Evolutionary conservation across 306 rosid species (phyloP).

Genomic region (Mucuna pruriens): DNA sequence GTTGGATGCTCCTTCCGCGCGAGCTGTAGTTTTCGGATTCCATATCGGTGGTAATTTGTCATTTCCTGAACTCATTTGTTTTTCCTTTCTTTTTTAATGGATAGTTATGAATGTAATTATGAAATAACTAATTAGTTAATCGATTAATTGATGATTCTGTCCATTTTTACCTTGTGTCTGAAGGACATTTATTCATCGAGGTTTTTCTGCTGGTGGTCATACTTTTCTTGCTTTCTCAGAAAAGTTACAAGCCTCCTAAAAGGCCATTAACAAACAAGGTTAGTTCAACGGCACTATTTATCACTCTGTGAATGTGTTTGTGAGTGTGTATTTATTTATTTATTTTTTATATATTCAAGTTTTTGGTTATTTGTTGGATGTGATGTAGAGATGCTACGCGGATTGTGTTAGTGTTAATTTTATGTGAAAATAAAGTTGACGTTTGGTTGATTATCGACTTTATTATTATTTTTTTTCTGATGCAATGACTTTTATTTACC

Average conservation of each 20-base stretch:
- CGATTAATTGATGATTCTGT: not conserved
- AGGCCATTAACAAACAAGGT: conserved; percentile 91
- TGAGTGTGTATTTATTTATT: not conserved
- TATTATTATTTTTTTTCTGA: not conserved
- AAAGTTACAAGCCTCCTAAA: conserved; percentile 98
- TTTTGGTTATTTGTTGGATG: conserved; percentile 2
- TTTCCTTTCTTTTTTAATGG: not conserved
- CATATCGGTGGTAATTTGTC: conserved; percentile 75
- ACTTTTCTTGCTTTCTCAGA: conserved; percentile 84
- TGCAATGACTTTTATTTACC: conserved; percentile 16
- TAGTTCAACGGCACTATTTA: conserved; percentile 27
- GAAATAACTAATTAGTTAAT: not conserved
- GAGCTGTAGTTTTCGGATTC: conserved; percentile 90
- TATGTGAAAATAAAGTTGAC: not conserved
- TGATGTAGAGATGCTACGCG: conserved; percentile 12
- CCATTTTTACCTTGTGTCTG: conserved; percentile 33
- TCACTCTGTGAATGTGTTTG: not conserved
- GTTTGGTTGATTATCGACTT: not conserved
- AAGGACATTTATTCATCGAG: conserved; percentile 91
- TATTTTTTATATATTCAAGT: not conserved
- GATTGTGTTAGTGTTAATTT: not conserved
- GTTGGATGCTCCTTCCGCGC: conserved; percentile 80
- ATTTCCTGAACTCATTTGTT: not conserved
- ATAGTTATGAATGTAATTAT: not conserved
- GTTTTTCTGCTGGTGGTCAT: conserved; percentile 83